Base-by-base conservation (phyloP, 2,329 filamentous ascomycete genomes). In the Paecilomyces fulvus region DNA sequence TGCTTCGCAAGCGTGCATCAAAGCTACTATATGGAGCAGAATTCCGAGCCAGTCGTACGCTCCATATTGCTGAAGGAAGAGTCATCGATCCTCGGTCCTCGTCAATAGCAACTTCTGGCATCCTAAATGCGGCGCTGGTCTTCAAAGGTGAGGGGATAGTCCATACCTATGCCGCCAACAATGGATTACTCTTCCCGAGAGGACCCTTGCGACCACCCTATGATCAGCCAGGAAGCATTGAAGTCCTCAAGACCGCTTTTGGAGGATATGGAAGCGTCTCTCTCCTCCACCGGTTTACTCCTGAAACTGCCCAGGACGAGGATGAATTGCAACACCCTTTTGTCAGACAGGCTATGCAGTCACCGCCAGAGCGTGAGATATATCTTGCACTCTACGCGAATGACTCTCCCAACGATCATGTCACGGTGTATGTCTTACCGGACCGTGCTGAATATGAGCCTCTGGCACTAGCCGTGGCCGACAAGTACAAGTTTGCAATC, bases 21-120 rank as follows among this genome's bases (percentile, higher is more conserved):
- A 59, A 60, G 30, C 64, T 72, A 54, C 59, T 77, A 7, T 72
- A 69, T 55, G 72, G 73, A 6, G 69, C 70, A 1, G 67, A 71
- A 52, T 69, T 69, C 56, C 56, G 67, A 54, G 66, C 70, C 11
- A 61, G 68, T 23, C 62, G 65, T 57, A 67, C 62, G 17, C 60
- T 63, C 12, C 67, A 70, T 53, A 59, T 59, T 1, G 68, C 70
- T 31, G 60, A 60, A 9, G 59, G 56, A 23, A 60, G 63, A 17
- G 54, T 55, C 12, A 65, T 75, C 14, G 65, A 75, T 56, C 60
- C 63, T 3, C 61, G 60, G 11, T 73, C 74, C 25, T 76, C 70
- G 5, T 62, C 64, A 5, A 55, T 74, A 17, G 61, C 62, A 8
- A 51, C 59, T 11, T 56, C 58, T n/a, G 59, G 55, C 3, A 55